A percentile compares a stretch with the other conserved stretches of the same genome.
phyloP scores from a whole-genome alignment of 2,329 filamentous ascomycete genomes.

The Neofusicoccum laricinum region DNA sequence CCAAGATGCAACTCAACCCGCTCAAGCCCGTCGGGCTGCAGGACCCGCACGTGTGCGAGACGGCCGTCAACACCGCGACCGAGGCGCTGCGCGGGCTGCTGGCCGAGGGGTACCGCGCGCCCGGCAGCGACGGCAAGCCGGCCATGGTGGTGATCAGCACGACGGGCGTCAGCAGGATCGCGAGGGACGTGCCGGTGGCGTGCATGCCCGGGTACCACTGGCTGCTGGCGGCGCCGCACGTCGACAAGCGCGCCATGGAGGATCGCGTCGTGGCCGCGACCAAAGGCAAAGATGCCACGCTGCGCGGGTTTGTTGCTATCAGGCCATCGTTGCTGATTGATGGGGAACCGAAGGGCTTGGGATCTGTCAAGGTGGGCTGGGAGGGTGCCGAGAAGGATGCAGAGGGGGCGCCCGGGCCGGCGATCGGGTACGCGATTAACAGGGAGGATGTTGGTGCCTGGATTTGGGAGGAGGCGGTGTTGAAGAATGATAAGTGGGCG shows the following conservation, averaged over 20 bases:
- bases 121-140: constrained; percentile 10
- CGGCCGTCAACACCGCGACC: constrained; percentile 30
- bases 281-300: constrained; percentile 14
- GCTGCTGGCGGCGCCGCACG: constrained; percentile 35
- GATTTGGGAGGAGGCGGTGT: constrained; percentile 36
- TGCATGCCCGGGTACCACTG: constrained; percentile 36
- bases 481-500: constrained; percentile 26
- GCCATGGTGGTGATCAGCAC: constrained; percentile 35
- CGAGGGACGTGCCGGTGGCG: constrained; percentile 36
- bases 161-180: constrained; percentile 34
- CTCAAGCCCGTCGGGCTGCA: constrained; percentile 29
- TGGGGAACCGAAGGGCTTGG: constrained; percentile 25
- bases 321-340: constrained; percentile 39
- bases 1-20: constrained; percentile 24
- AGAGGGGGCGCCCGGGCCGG: constrained; percentile 28
- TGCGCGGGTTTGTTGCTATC: constrained; percentile 33
- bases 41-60: constrained; percentile 35
- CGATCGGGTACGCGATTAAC: constrained; percentile 37
- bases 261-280: constrained; percentile 26
- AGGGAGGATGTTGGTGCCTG: constrained; percentile 41
- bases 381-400: constrained; percentile 19
- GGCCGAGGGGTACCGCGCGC: constrained; percentile 5
- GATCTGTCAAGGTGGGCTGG: constrained; percentile 33
- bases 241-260: constrained; percentile 40
- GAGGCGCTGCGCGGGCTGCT: constrained; percentile 26